Percentiles rank a stretch among this genome's conserved stretches.
Conservation (phyloP, 2,329 filamentous ascomycete species). For the Colletotrichum sp. region DNA sequence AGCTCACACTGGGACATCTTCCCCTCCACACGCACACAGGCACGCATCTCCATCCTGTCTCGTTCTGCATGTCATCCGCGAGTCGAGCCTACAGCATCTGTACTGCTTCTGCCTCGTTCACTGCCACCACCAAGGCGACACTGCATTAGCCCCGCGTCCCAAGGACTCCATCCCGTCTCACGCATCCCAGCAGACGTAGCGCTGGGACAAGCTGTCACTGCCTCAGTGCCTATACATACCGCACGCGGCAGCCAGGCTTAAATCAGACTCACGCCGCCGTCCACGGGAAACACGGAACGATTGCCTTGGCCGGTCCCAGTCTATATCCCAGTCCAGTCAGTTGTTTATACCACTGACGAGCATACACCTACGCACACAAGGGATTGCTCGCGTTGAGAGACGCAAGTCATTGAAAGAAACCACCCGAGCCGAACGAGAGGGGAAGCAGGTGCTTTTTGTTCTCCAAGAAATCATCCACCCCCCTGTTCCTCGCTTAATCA, state of each 20-base stretch:
- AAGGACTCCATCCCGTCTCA: neutral
- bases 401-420: neutral
- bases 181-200: constrained; percentile 1
- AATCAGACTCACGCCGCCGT: neutral
- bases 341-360: neutral
- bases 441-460: constrained; percentile 2
- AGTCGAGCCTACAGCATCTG: neutral
- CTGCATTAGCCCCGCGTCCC: neutral
- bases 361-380: neutral
- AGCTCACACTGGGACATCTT: neutral
- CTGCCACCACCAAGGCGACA: neutral
- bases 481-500: constrained; percentile 19
- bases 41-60: neutral
- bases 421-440: neutral
- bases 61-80: neutral
- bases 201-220: neutral
- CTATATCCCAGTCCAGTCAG: neutral
- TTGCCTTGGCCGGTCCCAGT: neutral
- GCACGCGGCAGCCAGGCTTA: neutral
- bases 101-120: neutral
- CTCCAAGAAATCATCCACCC: neutral
- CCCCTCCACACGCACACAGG: neutral
- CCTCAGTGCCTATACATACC: neutral
- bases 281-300: neutral
- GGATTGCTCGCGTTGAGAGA: neutral